A percentile compares a stretch with the other conserved stretches of the same genome.
These are phyloP conservation scores for Pseudoperonospora humuli DNA, from an alignment of 352 stramenopile species.

Conservation along the genomic window DNA sequence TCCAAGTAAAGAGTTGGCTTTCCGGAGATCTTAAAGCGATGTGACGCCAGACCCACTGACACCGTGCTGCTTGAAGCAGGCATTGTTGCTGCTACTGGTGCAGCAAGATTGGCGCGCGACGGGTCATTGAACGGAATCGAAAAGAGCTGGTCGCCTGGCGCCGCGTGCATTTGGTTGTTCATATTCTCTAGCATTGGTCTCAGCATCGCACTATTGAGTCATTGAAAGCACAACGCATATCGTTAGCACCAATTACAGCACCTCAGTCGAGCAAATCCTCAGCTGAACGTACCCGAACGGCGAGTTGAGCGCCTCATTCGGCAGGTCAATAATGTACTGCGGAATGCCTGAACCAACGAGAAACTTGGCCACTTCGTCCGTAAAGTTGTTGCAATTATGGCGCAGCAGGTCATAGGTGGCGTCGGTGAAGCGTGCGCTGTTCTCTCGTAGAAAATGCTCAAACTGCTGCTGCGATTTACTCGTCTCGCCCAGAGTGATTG, in stretches of 20 bases:
- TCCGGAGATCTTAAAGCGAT: slow-evolving; percentile 50
- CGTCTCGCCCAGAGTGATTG: slow-evolving; percentile 76
- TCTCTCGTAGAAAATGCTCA: slow-evolving; percentile 73
- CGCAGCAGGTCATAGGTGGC: slow-evolving; percentile 91
- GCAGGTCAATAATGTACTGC: slow-evolving; percentile 85
- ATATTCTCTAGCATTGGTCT: slow-evolving; percentile 79
- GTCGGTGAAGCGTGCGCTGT: slow-evolving; percentile 77
- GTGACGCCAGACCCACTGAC: slow-evolving; percentile 22
- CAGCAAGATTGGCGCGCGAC: slow-evolving; percentile 19
- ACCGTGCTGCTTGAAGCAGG: not conserved
- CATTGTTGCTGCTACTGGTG: slow-evolving; percentile 1
- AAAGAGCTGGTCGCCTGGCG: slow-evolving; percentile 39
- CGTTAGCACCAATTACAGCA: not conserved
- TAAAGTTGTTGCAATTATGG: slow-evolving; percentile 98
- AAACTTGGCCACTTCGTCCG: slow-evolving; percentile 86
- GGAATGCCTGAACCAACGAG: slow-evolving; percentile 85
- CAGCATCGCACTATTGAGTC: slow-evolving; percentile 50
- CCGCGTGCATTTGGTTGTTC: slow-evolving; percentile 66
- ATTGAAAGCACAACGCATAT: not conserved
- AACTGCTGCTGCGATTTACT: slow-evolving; percentile 58
- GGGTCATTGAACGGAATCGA: slow-evolving; percentile 68
- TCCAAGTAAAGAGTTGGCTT: slow-evolving; percentile 40
- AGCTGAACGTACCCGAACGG: slow-evolving; percentile 71
- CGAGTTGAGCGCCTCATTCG: slow-evolving; percentile 80
- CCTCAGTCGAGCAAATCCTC: not conserved